Base-by-base conservation (phyloP, 306 rosid species). In the Ormosia semicastrata region DNA sequence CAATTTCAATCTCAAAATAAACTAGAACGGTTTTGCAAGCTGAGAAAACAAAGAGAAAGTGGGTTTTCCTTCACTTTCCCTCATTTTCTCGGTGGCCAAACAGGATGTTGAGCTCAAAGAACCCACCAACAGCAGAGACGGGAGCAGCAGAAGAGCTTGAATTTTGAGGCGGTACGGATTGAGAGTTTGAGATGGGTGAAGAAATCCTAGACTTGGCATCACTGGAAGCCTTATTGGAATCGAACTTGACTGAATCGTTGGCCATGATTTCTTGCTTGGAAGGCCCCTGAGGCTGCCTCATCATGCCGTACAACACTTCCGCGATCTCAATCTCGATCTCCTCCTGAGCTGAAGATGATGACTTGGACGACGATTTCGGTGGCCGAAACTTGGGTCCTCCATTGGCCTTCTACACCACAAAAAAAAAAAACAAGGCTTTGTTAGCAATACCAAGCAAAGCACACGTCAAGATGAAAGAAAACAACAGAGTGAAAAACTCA, bases 311-410 rank as follows among this genome's bases (percentile, higher is more conserved):
- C 87, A 96, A 78, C 49, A 96, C 99, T 81, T 92, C 98, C 0
- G 99, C 99, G 41, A 96, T 91, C 92, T 96, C 99, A 79, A 90
- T 96, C 89, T 95, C 99, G 86, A 96, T 89, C 84, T 93, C 99
- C 3, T 96, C 98, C 71, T 93, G 99, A 14, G 85, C 88, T 4
- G 87, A 81, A 3, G 94, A 82, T 0, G 93, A 86, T 6, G 93
- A n/a, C 84, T 89, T 92, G 0, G 93, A 75, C 24, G 93, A 77
- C 6, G 90, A 80, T 82, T 91, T 93, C 3, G 92, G 94, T 13
- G 92, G 98, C 60, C 92, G 78, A 40, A 83, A 90, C 76, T 93
- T 96, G 0, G 90, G 88, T 33, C 93, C 97, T 66, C 99, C 97
- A 85, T 87, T 92, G 4, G 85, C 89, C 89, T 92, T 94, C 98